These are phyloP conservation scores for Capsicum chinense DNA, from an alignment of 257 asterid species.

Conservation along the genomic window DNA sequence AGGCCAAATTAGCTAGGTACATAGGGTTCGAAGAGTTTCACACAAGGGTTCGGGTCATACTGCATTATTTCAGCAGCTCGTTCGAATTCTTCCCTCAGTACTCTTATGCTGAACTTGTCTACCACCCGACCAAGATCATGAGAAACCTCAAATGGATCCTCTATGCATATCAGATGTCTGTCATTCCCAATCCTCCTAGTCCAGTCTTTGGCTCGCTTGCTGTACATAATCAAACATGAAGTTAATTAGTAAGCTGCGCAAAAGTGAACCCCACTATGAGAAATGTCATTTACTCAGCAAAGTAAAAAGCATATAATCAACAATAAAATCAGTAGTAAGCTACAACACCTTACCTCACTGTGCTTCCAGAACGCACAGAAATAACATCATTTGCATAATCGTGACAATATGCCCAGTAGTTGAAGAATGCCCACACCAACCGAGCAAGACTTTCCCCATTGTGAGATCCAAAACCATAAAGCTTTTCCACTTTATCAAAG, in stretches of 20 bases:
- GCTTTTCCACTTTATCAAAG: constrained; percentile 82
- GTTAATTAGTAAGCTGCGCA: neutral
- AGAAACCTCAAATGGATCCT: constrained; percentile 86
- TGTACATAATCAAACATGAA: constrained; percentile 34
- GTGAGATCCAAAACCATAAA: constrained; percentile 61
- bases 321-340: neutral
- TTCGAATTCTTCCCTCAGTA: constrained; percentile 90
- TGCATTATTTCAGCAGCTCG: constrained; percentile 94
- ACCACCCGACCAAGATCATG: constrained; percentile 98
- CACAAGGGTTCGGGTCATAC: constrained; percentile 66
- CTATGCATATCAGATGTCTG: constrained; percentile 94
- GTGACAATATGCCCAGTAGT: constrained; percentile 92
- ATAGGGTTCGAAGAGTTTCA: constrained; percentile 73
- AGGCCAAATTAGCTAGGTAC: constrained; percentile 46
- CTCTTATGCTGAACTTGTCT: constrained; percentile 81
- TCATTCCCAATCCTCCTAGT: constrained; percentile 92
- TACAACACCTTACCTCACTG: constrained; percentile 60
- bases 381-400: constrained; percentile 85
- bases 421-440: constrained; percentile 85
- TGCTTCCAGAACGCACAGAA: constrained; percentile 79
- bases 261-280: neutral
- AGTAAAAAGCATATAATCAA: neutral
- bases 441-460: constrained; percentile 70
- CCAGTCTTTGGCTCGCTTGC: constrained; percentile 92
- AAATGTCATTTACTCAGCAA: neutral